Percentiles rank a stretch among this genome's conserved stretches.
These are phyloP conservation scores for Monosporozyma yasuniensis DNA, from an alignment of 805 yeast species.

Conservation along the genomic window DNA sequence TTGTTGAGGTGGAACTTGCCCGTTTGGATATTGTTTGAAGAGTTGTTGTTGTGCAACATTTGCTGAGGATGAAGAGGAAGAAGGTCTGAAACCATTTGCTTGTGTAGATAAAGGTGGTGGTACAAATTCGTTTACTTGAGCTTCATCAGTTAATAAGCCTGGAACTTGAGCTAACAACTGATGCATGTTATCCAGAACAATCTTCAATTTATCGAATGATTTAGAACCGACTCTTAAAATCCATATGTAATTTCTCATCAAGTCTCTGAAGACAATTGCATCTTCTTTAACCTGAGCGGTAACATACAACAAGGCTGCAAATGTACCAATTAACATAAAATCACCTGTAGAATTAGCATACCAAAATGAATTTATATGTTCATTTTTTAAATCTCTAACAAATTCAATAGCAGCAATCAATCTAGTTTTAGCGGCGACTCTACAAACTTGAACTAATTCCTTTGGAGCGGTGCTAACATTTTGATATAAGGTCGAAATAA, in stretches of 20 bases:
- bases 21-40: not conserved
- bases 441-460: constrained; percentile 57
- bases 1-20: not conserved
- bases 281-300: constrained; percentile 59
- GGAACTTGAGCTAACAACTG: constrained; percentile 69
- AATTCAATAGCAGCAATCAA: constrained; percentile 75
- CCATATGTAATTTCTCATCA: constrained; percentile 70
- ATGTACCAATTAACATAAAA: constrained; percentile 75
- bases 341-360: constrained; percentile 73
- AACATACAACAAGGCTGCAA: constrained; percentile 71
- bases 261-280: constrained; percentile 52
- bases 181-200: constrained; percentile 64
- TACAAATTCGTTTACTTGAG: constrained; percentile 5
- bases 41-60: constrained; percentile 1
- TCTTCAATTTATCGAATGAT: constrained; percentile 70
- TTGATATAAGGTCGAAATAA: constrained; percentile 42
- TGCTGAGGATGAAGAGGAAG: constrained; percentile 15
- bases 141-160: constrained; percentile 37
- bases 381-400: constrained; percentile 64
- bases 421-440: constrained; percentile 79
- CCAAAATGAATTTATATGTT: constrained; percentile 86
- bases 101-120: constrained; percentile 19
- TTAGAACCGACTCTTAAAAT: constrained; percentile 63
- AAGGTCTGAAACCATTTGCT: not conserved
- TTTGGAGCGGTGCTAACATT: constrained; percentile 33